A percentile compares a stretch with the other conserved stretches of the same genome.
These are phyloP conservation scores for Colletotrichum tamarilloi DNA, from an alignment of 2,329 filamentous ascomycete genomes.

Conservation along the genomic window DNA sequence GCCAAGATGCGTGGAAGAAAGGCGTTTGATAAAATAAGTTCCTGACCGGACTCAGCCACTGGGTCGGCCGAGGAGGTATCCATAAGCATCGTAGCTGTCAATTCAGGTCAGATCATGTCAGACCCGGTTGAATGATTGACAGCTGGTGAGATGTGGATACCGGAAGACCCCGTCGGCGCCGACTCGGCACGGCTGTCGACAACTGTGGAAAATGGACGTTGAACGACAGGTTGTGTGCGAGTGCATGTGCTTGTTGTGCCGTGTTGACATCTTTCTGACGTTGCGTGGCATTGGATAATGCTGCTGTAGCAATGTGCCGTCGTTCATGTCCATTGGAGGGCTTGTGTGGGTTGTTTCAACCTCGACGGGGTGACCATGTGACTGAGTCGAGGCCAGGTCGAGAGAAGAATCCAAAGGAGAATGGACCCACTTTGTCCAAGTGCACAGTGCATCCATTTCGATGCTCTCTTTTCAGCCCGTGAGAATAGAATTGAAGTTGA, in stretches of 20 bases:
- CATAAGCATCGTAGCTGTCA: not conserved
- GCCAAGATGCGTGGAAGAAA: not conserved
- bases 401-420: constrained; percentile 7
- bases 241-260: not conserved
- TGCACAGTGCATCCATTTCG: not conserved
- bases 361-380: constrained; percentile 20
- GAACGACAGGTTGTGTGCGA: not conserved
- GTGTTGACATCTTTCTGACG: not conserved
- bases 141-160: not conserved
- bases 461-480: not conserved
- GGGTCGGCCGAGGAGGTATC: not conserved
- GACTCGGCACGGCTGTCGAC: constrained; percentile 8
- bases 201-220: not conserved
- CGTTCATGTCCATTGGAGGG: not conserved
- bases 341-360: constrained; percentile 26
- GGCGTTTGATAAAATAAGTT: not conserved
- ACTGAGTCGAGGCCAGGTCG: not conserved
- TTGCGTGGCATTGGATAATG: constrained; percentile 4
- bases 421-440: not conserved
- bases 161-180: constrained; percentile 9
- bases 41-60: not conserved
- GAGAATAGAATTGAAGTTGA: not conserved
- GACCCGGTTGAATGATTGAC: not conserved
- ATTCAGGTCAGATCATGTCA: not conserved
- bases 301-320: not conserved